Conservation (phyloP, 306 rosid species). For the Ochetophila trinervis region DNA sequence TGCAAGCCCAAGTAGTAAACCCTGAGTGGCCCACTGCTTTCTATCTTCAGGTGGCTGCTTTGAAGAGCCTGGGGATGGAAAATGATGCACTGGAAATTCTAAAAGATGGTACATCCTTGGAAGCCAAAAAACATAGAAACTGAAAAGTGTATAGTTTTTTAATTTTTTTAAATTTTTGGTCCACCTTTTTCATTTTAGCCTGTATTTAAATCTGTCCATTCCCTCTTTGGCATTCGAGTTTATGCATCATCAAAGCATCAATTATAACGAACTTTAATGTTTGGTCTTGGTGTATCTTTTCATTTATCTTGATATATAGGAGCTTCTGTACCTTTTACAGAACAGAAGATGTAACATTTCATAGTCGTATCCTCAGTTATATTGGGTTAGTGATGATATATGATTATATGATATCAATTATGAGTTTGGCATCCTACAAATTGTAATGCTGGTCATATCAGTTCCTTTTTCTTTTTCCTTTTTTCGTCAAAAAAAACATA, state of each 20-base stretch:
- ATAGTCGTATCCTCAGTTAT: conserved; percentile 6
- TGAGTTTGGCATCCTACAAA: background rate
- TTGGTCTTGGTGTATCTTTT: conserved; percentile 25
- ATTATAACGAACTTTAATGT: conserved; percentile 22
- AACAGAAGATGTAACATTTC: background rate
- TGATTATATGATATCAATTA: background rate
- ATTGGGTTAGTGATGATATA: background rate
- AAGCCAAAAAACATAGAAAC: conserved; percentile 55
- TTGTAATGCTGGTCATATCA: background rate
- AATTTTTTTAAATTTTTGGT: conserved; percentile 6
- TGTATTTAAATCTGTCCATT: conserved; percentile 34
- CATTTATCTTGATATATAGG: conserved; percentile 8
- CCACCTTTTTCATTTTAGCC: conserved; percentile 20
- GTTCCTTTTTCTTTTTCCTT: too few relatives aligned
- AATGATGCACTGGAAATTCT: conserved; percentile 93
- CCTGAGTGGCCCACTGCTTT: conserved; percentile 86
- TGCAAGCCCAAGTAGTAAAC: conserved; percentile 86
- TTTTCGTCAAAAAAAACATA: too few relatives aligned
- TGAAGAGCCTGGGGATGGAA: conserved; percentile 93
- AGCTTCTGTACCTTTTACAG: conserved; percentile 1
- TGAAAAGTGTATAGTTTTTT: conserved; percentile 61
- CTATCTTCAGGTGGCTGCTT: conserved; percentile 95
- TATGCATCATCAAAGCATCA: conserved; percentile 25
- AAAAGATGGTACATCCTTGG: conserved; percentile 79
- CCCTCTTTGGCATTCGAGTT: conserved; percentile 29